Conservation (phyloP, 257 asterid species). For the Fraxinus excelsior region DNA sequence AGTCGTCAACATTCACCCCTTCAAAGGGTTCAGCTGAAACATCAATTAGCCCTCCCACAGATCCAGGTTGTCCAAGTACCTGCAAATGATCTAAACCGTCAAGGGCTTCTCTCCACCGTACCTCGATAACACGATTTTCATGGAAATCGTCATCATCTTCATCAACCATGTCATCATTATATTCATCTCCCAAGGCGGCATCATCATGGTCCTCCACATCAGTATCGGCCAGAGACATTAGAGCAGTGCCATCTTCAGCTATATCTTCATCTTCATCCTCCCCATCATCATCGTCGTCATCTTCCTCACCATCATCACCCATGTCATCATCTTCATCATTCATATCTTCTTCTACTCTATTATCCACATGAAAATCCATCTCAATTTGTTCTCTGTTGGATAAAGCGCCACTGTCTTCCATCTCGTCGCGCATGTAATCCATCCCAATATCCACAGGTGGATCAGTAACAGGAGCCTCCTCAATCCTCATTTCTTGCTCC, state of each 20-base stretch:
- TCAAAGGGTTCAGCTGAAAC: constrained; percentile 95
- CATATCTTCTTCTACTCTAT: constrained; percentile 81
- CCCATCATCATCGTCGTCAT: constrained; percentile 70
- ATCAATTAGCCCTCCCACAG: constrained; percentile 83
- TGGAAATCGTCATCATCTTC: constrained; percentile 97
- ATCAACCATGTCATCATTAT: constrained; percentile 95
- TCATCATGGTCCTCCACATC: constrained; percentile 98
- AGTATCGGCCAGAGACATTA: constrained; percentile 97
- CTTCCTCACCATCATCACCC: constrained; percentile 93
- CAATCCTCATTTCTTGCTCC: constrained; percentile 84
- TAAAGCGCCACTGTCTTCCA: constrained; percentile 70
- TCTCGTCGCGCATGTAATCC: constrained; percentile 81
- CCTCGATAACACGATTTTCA: constrained; percentile 96
- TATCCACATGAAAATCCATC: constrained; percentile 82
- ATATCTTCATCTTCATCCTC: constrained; percentile 95
- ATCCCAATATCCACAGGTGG: constrained; percentile 68
- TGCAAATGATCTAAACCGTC: constrained; percentile 96
- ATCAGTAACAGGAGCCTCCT: constrained; percentile 58
- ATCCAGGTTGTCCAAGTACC: constrained; percentile 90
- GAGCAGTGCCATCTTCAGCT: constrained; percentile 84
- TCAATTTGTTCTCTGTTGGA: constrained; percentile 68
- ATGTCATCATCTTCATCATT: constrained; percentile 90
- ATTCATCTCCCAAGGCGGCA: constrained; percentile 86
- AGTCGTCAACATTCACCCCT: constrained; percentile 90
- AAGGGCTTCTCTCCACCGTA: constrained; percentile 98